Evolutionary conservation across 2,329 filamentous ascomycete genomes (phyloP).

Genomic region (Westerdykella aurantiaca): DNA sequence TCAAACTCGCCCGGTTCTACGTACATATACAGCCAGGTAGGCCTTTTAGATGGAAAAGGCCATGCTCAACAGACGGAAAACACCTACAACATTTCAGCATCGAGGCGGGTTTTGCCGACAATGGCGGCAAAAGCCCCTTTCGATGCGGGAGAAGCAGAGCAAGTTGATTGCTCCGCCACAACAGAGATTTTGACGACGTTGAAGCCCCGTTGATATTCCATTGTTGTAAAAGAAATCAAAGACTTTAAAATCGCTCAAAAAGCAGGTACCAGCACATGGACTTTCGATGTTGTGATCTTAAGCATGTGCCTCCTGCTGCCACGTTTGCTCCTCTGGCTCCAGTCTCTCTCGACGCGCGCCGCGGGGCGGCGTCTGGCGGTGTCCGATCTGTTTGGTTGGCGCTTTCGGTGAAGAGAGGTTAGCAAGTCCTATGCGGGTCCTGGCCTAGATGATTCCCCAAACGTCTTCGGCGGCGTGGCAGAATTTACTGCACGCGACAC

Average conservation of each 20-base stretch:
- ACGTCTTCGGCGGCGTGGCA: constrained; percentile 96
- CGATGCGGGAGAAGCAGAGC: constrained; percentile 35
- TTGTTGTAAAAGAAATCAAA: constrained; percentile 72
- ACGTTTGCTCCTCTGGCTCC: constrained; percentile 23
- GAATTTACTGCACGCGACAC: constrained; percentile 98
- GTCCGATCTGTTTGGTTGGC: too few species aligned
- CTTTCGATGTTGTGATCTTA: constrained; percentile 69
- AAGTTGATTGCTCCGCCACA: constrained; percentile 60
- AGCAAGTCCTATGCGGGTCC: not conserved
- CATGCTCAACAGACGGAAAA: too few species aligned
- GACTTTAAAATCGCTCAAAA: constrained; percentile 60
- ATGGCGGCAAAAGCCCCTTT: too few species aligned
- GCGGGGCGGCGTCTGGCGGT: too few species aligned
- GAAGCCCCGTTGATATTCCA: constrained; percentile 64
- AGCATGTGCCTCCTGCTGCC: constrained; percentile 36
- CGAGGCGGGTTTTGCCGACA: too few species aligned
- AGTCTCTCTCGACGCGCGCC: constrained; percentile 2
- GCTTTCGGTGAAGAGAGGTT: too few species aligned
- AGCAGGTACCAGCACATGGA: constrained; percentile 41
- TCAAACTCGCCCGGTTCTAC: too few species aligned
- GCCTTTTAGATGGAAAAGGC: too few species aligned
- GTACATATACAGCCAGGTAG: too few species aligned
- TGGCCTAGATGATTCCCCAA: constrained; percentile 78
- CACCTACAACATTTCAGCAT: too few species aligned
- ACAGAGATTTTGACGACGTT: constrained; percentile 63